These are phyloP conservation scores for Grosmannia clavigera DNA, from an alignment of 2,329 filamentous ascomycete genomes.

Conservation along the genomic window DNA sequence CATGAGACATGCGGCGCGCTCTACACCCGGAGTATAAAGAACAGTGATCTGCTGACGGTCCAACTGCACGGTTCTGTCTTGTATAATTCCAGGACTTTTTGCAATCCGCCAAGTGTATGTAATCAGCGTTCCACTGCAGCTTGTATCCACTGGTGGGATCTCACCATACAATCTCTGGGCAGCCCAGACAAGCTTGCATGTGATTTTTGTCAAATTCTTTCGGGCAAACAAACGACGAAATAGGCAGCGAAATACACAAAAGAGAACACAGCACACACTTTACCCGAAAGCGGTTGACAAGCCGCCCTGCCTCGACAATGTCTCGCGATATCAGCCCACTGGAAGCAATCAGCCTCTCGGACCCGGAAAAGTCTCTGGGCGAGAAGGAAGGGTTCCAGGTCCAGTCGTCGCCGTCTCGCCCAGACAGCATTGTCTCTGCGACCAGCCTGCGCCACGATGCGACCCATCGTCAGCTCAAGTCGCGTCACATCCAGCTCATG, in stretches of 20 bases:
- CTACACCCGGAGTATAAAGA: background rate
- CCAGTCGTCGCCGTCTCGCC: background rate
- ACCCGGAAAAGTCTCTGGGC: background rate
- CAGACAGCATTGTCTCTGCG: background rate
- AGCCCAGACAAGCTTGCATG: background rate
- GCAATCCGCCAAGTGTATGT: background rate
- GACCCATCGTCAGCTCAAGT: constrained; percentile 21
- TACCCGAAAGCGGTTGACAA: background rate
- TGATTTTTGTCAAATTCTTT: no score
- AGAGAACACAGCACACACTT: background rate
- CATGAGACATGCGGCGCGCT: background rate
- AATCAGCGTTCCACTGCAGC: no score
- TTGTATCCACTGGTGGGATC: background rate
- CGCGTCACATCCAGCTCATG: constrained; percentile 38
- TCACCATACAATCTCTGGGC: background rate
- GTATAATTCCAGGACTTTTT: background rate
- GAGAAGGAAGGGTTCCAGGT: background rate
- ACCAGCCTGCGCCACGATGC: background rate
- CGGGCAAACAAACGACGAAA: background rate
- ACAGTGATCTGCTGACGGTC: background rate
- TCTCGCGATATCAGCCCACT: background rate
- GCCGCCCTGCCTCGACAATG: background rate
- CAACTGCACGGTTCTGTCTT: background rate
- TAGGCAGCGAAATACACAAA: background rate
- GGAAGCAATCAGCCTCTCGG: background rate